A percentile compares a stretch with the other conserved stretches of the same genome.
phyloP scores from a whole-genome alignment of 2,329 filamentous ascomycete genomes.

The Pyrenochaeta sp. region DNA sequence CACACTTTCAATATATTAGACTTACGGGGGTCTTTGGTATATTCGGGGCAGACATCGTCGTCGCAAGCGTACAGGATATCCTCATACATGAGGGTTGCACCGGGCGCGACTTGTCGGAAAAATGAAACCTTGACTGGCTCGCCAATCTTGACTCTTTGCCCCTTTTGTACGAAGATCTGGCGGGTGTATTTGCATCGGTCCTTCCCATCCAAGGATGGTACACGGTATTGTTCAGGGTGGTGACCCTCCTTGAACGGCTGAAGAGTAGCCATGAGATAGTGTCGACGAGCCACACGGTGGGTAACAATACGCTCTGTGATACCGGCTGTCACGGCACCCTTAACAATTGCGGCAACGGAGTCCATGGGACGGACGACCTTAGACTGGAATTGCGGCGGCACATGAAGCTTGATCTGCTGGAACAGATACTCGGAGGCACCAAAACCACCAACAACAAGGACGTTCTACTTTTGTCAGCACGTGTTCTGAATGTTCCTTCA shows the following conservation, averaged over 20 bases:
- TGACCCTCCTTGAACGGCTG: constrained; percentile 99
- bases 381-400: constrained; percentile 96
- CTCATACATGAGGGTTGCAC: constrained; percentile 98
- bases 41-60: constrained; percentile 97
- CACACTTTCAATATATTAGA: constrained; percentile 37
- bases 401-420: constrained; percentile 98
- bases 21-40: constrained; percentile 99
- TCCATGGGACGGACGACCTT: constrained; percentile 99
- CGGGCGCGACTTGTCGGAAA: constrained; percentile 96
- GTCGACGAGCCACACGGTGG: constrained; percentile 93
- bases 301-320: constrained; percentile 97
- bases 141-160: constrained; percentile 98
- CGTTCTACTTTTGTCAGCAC: constrained; percentile 67
- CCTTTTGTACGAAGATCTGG: constrained; percentile 98
- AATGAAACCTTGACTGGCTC: constrained; percentile 99
- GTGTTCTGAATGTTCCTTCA: neutral
- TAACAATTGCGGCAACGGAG: constrained; percentile 97
- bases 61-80: constrained; percentile 98
- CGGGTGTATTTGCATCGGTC: constrained; percentile 98
- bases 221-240: constrained; percentile 97
- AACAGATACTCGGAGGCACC: constrained; percentile 98
- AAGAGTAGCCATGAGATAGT: constrained; percentile 98
- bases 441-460: constrained; percentile 96
- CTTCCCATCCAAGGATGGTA: constrained; percentile 94
- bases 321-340: constrained; percentile 95